Percentiles rank a stretch among this genome's conserved stretches.
Evolutionary conservation across 495 filamentous ascomycete genomes (phyloP).

Genomic region (Tuber indicum): DNA sequence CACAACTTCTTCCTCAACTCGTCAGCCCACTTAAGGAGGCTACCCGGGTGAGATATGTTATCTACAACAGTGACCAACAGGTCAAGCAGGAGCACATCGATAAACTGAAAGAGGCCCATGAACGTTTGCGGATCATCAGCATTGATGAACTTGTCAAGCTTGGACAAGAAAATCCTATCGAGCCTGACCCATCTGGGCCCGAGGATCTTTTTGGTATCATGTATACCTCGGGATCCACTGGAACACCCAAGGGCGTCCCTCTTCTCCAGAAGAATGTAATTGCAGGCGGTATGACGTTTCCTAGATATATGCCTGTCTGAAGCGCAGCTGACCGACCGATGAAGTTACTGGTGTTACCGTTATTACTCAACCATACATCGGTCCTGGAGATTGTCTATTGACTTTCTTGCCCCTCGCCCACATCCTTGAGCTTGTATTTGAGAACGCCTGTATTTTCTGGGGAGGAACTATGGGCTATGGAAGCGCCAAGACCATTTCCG

Average conservation of each 20-base stretch:
- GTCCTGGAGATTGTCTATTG: conserved; percentile 76
- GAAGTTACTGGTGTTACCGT: conserved; percentile 79
- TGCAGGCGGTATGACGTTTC: conserved; percentile 61
- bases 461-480: conserved; percentile 96
- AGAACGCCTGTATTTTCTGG: conserved; percentile 88
- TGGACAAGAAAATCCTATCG: conserved; percentile 74
- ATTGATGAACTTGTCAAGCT: conserved; percentile 78
- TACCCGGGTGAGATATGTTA: conserved; percentile 68
- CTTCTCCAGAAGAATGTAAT: conserved; percentile 84
- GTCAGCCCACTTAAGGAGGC: conserved; percentile 74
- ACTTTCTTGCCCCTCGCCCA: conserved; percentile 92
- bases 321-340: background rate
- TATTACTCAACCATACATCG: conserved; percentile 76
- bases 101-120: conserved; percentile 63
- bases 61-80: conserved; percentile 80
- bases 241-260: conserved; percentile 89
- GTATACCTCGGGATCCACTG: conserved; percentile 98
- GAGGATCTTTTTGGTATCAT: conserved; percentile 97
- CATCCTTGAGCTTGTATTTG: conserved; percentile 96
- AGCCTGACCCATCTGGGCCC: conserved; percentile 73
- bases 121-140: conserved; percentile 66
- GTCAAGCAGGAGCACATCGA: conserved; percentile 74
- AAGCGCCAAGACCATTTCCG: conserved; percentile 85
- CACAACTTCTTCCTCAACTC: conserved; percentile 71
- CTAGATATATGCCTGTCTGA: background rate